These are phyloP conservation scores for Pterocarpus santalinus DNA, from an alignment of 306 rosid species.

Conservation along the genomic window DNA sequence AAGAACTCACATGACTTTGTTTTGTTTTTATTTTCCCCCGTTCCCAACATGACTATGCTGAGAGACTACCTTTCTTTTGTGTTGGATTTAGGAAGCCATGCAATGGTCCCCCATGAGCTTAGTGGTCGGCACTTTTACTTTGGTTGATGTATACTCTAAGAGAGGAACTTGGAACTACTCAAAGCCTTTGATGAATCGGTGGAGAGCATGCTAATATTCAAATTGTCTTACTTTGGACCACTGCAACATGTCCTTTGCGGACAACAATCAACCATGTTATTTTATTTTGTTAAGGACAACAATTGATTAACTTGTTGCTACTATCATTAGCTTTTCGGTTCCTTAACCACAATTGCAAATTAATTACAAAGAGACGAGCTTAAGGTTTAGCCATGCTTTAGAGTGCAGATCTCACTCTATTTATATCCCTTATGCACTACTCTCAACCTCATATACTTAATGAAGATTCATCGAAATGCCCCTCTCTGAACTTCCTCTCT, in stretches of 20 bases:
- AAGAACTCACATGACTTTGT: conserved; percentile 56
- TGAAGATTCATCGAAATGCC: neutral
- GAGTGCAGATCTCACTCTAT: conserved; percentile 54
- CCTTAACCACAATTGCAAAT: conserved; percentile 41
- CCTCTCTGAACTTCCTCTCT: neutral
- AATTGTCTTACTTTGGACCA: conserved; percentile 80
- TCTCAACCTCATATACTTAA: conserved; percentile 10
- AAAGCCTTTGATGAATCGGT: conserved; percentile 57
- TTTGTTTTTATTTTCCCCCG: neutral
- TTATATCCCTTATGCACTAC: conserved; percentile 49
- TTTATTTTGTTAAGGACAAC: neutral
- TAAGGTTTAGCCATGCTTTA: conserved; percentile 32
- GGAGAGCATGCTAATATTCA: conserved; percentile 68
- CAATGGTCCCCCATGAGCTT: conserved; percentile 72
- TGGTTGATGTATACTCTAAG: conserved; percentile 55
- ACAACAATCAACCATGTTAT: conserved; percentile 21
- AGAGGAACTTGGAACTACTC: conserved; percentile 53
- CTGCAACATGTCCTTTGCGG: conserved; percentile 49
- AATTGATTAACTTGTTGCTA: neutral
- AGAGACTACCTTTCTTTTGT: conserved; percentile 55
- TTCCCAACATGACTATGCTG: conserved; percentile 39
- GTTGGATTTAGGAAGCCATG: conserved; percentile 64
- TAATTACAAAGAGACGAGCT: neutral
- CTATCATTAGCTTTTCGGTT: conserved; percentile 25
- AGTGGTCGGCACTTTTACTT: conserved; percentile 59